Evolutionary conservation across 495 filamentous ascomycete species (phyloP), one percentile per base, ranked within the genome.

Genomic region (Aspergillus egyptiacus): DNA sequence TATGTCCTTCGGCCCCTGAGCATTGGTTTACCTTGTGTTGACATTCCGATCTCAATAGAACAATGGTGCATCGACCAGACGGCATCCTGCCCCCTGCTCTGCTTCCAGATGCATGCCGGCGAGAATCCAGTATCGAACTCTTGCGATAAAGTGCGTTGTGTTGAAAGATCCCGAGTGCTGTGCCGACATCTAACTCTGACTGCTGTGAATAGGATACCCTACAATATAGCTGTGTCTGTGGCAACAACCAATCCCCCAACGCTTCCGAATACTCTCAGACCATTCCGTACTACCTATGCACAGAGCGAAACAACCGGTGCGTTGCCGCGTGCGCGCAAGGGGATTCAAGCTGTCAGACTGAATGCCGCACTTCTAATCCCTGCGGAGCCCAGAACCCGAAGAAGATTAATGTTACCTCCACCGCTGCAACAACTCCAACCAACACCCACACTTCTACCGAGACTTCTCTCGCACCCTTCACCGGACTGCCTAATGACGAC

Each of bases 211-310:
- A 93, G 87, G 63, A 76, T 55, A 75, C 76, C 3, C 75, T 96
- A 24, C 65, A 55, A 32, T 96, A 85, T 68, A 60, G 66, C 53
- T 96, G 90, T 59, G 66, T 89, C 58, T 96, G 90, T 74, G 75
- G 70, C 60, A 85, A 91, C 69, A 76, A 78, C 56, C 57, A 71
- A 51, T 65, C 75, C 30, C 90, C 90, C 53, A 94, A 95, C 62
- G 66, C 86, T 18, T 78, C 85, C 55, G 76, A 95, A 63, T 96
- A 86, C 76, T 86, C 86, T 17, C 78, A 86, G 60, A 96, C 90
- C 5, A 77, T 96, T 23, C 87, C 90, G 6, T 96, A 85, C 77
- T 90, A 81, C 69, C 72, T 84, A 53, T 96, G 90, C 77, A 79
- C 77, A 11, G 76, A 85, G 62, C 78, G 76, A 66, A 82, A 80